Evolutionary conservation across 2,329 filamentous ascomycete genomes (phyloP).

Genomic region (Lachnellula hyalina): DNA sequence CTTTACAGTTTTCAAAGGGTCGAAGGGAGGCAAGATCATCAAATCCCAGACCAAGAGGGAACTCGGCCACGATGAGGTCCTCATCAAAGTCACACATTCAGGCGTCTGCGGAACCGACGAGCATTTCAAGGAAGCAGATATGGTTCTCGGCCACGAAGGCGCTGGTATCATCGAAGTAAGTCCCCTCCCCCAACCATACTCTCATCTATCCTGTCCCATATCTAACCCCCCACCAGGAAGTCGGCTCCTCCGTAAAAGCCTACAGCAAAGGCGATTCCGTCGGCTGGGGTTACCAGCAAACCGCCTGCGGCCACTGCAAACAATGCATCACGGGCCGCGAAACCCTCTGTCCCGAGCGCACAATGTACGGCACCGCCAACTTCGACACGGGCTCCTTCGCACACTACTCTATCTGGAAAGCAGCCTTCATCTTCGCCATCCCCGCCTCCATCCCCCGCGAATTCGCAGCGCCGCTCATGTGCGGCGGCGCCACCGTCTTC

Average conservation of each 20-base stretch:
- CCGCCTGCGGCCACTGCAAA: constrained; percentile 40
- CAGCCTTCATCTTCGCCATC: constrained; percentile 36
- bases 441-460: constrained; percentile 35
- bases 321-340: constrained; percentile 41
- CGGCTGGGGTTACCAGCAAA: constrained; percentile 42
- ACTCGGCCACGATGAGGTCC: constrained; percentile 49
- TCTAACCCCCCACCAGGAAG: constrained; percentile 18
- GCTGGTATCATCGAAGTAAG: constrained; percentile 39
- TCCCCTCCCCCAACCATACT: neutral
- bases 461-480: constrained; percentile 42
- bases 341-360: constrained; percentile 38
- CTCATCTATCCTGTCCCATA: neutral
- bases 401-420: constrained; percentile 34
- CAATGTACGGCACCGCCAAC: constrained; percentile 38
- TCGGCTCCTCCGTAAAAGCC: constrained; percentile 37
- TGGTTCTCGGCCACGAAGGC: constrained; percentile 46
- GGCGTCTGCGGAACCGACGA: constrained; percentile 60
- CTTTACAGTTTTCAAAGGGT: constrained; percentile 62
- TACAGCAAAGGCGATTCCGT: constrained; percentile 41
- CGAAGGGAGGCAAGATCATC: constrained; percentile 50
- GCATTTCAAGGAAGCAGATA: constrained; percentile 34
- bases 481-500: constrained; percentile 41
- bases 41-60: constrained; percentile 42
- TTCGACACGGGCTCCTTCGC: constrained; percentile 45
- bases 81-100: constrained; percentile 59